Evolutionary conservation across 1,139 yeast genomes (phyloP).

Genomic region (Trichomonascaceae sp.): DNA sequence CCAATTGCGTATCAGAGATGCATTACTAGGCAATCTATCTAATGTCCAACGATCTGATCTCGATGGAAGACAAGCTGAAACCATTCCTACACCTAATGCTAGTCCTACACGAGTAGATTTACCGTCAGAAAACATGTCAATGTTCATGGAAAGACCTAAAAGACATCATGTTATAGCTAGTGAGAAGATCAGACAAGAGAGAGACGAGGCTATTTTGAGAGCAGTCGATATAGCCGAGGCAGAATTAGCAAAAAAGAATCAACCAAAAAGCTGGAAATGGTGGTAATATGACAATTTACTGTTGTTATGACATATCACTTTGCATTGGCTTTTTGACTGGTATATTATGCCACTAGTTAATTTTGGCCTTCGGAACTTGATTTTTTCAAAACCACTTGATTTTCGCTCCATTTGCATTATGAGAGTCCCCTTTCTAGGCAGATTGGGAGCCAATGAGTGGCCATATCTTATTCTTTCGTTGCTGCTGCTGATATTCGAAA

Average conservation of each 20-base stretch:
- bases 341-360: neutral
- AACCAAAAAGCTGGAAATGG: neutral
- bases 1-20: conserved; percentile 52
- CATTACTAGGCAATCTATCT: conserved; percentile 45
- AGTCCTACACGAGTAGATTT: conserved; percentile 12
- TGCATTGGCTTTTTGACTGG: neutral
- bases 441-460: conserved; percentile 28
- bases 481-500: conserved; percentile 29
- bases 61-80: conserved; percentile 33
- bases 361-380: neutral
- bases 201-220: conserved; percentile 58
- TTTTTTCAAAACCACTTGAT: neutral
- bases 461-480: conserved; percentile 30
- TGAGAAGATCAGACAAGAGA: conserved; percentile 59
- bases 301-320: neutral
- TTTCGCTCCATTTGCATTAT: conserved; percentile 13
- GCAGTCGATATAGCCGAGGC: conserved; percentile 47
- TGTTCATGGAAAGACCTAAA: conserved; percentile 58
- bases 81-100: conserved; percentile 10
- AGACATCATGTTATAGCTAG: conserved; percentile 72
- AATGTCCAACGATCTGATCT: conserved; percentile 62
- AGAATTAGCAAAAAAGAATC: conserved; percentile 16
- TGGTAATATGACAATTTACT: neutral
- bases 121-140: conserved; percentile 15
- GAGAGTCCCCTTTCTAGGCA: conserved; percentile 28